A percentile compares a stretch with the other conserved stretches of the same genome.
Conservation (phyloP, 1,139 yeast species). For the Zygosaccharomyces sapae region DNA sequence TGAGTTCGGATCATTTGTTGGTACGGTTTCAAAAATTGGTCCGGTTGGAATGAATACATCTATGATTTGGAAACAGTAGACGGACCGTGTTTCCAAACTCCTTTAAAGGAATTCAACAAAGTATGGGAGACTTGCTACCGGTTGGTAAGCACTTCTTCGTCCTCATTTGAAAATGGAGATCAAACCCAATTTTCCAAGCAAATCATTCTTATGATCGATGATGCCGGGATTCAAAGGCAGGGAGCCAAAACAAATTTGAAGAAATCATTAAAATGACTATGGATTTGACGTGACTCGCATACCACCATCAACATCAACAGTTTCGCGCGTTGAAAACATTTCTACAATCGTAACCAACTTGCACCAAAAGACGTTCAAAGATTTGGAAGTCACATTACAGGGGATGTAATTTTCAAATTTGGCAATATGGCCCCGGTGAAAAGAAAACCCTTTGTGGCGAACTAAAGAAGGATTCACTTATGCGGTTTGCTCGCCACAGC, state of each 20-base stretch:
- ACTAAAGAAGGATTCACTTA: conserved; percentile 5
- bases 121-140: conserved; percentile 15
- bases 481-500: no score
- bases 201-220: conserved; percentile 10
- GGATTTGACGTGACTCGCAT: conserved; percentile 8
- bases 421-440: conserved; percentile 14
- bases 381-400: conserved; percentile 5
- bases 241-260: conserved; percentile 6
- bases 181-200: conserved; percentile 12
- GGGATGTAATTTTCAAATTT: conserved; percentile 7
- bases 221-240: conserved; percentile 3
- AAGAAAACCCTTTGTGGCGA: conserved; percentile 6
- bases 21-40: conserved; percentile 52
- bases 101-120: conserved; percentile 12
- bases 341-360: conserved; percentile 3
- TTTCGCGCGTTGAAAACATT: conserved; percentile 2
- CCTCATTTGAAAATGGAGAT: conserved; percentile 6
- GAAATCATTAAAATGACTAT: conserved; percentile 10
- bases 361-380: conserved; percentile 9
- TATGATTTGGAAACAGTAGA: conserved; percentile 7
- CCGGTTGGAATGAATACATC: conserved; percentile 47
- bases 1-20: conserved; percentile 49
- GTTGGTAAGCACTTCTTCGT: conserved; percentile 15
- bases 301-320: background rate
- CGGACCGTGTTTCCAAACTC: conserved; percentile 4